Evolutionary conservation across 306 rosid species (phyloP).

Genomic region (Cucurbita maxima): DNA sequence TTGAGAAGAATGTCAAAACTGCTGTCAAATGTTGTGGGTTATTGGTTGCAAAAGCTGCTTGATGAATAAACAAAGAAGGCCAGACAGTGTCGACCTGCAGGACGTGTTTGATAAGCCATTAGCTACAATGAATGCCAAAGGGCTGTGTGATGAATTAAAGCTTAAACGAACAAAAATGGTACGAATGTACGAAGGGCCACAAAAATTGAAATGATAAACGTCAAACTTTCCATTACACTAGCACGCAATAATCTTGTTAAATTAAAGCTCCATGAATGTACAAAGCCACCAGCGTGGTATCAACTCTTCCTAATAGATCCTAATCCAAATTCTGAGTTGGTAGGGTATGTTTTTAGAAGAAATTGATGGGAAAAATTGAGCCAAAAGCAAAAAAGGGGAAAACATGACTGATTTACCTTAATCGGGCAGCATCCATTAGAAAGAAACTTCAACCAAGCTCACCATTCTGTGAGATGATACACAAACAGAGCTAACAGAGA

Average conservation of each 20-base stretch:
- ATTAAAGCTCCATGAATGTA: neutral
- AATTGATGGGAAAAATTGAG: neutral
- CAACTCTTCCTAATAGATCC: neutral
- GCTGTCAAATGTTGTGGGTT: constrained; percentile 74
- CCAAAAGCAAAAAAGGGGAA: neutral
- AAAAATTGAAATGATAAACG: neutral
- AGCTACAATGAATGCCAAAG: neutral
- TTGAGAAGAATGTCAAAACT: constrained; percentile 68
- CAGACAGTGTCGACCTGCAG: constrained; percentile 65
- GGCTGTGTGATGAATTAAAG: neutral
- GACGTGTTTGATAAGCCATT: neutral
- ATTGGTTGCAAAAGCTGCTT: constrained; percentile 53
- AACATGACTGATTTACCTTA: neutral
- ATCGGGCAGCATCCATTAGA: neutral
- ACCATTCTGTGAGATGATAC: neutral
- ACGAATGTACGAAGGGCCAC: neutral
- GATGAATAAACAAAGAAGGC: constrained; percentile 67
- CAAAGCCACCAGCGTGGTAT: too few species aligned
- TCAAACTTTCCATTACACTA: neutral
- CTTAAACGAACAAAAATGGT: neutral
- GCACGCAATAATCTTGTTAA: neutral
- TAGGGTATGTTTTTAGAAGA: neutral
- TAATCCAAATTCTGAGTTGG: neutral
- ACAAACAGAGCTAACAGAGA: neutral
- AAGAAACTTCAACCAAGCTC: neutral